Evolutionary conservation across 202 grass and related monocot species (phyloP).

Genomic region (Setaria viridis): DNA sequence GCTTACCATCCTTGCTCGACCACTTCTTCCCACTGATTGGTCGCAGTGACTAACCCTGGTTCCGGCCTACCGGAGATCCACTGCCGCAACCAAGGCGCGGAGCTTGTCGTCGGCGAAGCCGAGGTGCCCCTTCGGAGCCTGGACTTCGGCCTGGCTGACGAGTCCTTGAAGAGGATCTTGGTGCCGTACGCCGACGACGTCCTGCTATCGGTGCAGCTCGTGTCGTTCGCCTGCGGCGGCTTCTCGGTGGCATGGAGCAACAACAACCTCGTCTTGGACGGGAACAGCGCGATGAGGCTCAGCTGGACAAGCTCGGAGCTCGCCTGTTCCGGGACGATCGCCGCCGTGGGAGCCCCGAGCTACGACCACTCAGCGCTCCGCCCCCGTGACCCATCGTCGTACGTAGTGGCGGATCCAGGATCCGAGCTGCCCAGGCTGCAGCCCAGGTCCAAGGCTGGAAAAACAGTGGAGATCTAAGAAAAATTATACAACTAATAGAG

Average conservation of each 20-base stretch:
- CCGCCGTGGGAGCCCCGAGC: neutral
- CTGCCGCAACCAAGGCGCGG: constrained; percentile 59
- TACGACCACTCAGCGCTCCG: constrained; percentile 51
- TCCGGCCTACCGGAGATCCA: constrained; percentile 41
- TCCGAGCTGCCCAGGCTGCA: no score
- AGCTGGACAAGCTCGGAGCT: constrained; percentile 42
- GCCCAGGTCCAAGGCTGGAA: no score
- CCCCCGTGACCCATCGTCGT: constrained; percentile 27
- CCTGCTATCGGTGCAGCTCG: constrained; percentile 45
- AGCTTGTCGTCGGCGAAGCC: constrained; percentile 54
- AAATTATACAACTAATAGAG: no score
- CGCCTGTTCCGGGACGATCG: constrained; percentile 10
- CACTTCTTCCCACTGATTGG: neutral
- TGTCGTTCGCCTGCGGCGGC: constrained; percentile 48
- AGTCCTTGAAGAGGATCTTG: constrained; percentile 29
- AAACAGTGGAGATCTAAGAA: no score
- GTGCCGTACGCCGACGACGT: constrained; percentile 34
- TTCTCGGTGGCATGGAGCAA: constrained; percentile 54
- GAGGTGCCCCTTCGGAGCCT: constrained; percentile 22
- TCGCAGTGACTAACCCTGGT: neutral
- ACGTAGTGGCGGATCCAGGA: neutral
- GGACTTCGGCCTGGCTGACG: neutral
- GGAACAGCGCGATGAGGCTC: neutral
- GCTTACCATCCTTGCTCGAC: neutral
- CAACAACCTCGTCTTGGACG: constrained; percentile 47